Conservation (phyloP, 352 stramenopile species). For the Phytopythium aichiense region DNA sequence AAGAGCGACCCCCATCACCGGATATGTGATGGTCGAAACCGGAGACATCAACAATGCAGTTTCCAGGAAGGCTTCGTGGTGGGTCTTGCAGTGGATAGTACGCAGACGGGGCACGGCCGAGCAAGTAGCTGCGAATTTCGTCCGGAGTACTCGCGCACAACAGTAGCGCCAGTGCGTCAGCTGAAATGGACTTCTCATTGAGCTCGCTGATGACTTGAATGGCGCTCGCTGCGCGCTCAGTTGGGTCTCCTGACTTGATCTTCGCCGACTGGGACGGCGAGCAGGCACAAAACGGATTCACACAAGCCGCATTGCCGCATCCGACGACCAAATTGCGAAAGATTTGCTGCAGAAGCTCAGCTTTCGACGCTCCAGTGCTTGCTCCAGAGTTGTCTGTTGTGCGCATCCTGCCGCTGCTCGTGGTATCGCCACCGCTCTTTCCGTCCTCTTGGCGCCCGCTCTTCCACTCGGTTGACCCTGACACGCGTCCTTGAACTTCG, state of each 20-base stretch:
- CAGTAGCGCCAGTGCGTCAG: conserved; percentile 32
- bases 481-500: conserved; percentile 71
- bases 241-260: conserved; percentile 22
- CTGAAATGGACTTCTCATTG: conserved; percentile 26
- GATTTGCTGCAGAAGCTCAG: conserved; percentile 38
- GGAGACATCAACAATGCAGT: conserved; percentile 48
- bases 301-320: conserved; percentile 24
- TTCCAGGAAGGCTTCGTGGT: conserved; percentile 2
- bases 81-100: conserved; percentile 67
- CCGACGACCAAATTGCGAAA: conserved; percentile 45
- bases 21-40: conserved; percentile 32
- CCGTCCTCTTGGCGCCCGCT: conserved; percentile 65
- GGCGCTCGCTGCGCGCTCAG: conserved; percentile 38
- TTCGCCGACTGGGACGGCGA: not conserved
- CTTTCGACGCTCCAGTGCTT: conserved; percentile 3
- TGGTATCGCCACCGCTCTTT: conserved; percentile 4
- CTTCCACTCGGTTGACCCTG: conserved; percentile 78
- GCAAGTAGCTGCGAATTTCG: conserved; percentile 41
- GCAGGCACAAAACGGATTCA: conserved; percentile 41
- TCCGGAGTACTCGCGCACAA: conserved; percentile 22
- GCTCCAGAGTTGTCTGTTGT: not conserved
- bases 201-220: conserved; percentile 43
- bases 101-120: conserved; percentile 27
- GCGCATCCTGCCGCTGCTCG: not conserved
- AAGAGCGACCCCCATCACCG: conserved; percentile 10